Conservation (phyloP, 1,139 yeast genomes). For the Torulaspora pretoriensis region DNA sequence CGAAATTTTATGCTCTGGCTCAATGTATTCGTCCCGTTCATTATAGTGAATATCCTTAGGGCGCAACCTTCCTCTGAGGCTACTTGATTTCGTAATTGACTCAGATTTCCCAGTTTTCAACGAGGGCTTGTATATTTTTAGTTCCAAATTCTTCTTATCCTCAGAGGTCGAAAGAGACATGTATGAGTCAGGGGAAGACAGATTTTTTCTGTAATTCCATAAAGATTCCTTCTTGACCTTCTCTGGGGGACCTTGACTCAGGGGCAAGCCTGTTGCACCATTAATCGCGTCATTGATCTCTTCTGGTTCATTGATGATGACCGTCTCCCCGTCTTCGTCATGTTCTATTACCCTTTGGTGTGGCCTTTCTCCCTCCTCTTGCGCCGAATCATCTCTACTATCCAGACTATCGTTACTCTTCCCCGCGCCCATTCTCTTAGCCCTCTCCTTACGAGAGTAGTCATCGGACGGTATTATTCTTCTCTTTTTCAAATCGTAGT, state of each 20-base stretch:
- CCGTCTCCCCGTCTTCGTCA: constrained; percentile 24
- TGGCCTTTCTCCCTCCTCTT: constrained; percentile 1
- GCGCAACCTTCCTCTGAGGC: constrained; percentile 20
- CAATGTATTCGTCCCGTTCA: constrained; percentile 10
- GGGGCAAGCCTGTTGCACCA: constrained; percentile 34
- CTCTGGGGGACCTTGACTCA: constrained; percentile 31
- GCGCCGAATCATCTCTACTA: constrained; percentile 2
- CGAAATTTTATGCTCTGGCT: constrained; percentile 6
- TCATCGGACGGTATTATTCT: constrained; percentile 30
- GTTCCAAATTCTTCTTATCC: constrained; percentile 12
- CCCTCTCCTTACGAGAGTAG: constrained; percentile 8
- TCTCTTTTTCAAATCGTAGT: constrained; percentile 33
- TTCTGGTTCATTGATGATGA: constrained; percentile 27
- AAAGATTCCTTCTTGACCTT: constrained; percentile 31
- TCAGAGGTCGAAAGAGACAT: constrained; percentile 7
- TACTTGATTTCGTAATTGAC: constrained; percentile 21
- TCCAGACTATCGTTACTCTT: constrained; percentile 5
- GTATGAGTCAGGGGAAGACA: constrained; percentile 8
- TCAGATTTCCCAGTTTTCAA: constrained; percentile 26
- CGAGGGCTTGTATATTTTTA: constrained; percentile 17
- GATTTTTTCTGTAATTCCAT: constrained; percentile 29
- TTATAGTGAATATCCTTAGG: constrained; percentile 13
- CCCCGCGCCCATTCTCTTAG: constrained; percentile 4
- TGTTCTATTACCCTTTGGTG: constrained; percentile 18
- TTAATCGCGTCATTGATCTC: constrained; percentile 23